Evolutionary conservation across 2,329 filamentous ascomycete genomes (phyloP), one percentile per base, ranked within the genome.

Genomic region (Helicocarpus griseus): DNA sequence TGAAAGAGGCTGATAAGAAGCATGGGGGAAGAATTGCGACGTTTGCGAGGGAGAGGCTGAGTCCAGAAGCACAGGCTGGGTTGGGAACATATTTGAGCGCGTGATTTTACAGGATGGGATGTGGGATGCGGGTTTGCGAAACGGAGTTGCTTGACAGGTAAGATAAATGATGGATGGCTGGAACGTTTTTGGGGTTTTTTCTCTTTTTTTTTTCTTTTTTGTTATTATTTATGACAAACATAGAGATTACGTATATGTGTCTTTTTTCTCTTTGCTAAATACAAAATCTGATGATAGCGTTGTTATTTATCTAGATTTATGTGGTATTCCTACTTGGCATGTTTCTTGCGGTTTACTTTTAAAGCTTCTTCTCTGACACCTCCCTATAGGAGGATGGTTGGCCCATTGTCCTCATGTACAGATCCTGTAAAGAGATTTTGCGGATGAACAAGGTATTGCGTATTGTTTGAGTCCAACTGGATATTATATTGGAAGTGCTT

Each of bases 1-100:
- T 96, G 63, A 85, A 84, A 63, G 81, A 84, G 33, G 88, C 89
- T 5, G 88, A 96, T 68, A 73, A 75, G 63, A 81, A 83, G 61
- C 83, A 89, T 60, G 75, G 76, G 44, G 89, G 89, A 1, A 78
- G 80, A 17, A 78, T 96, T 56, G 81, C 79, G 26, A 73, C 72
- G 52, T 91, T 87, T 63, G 85, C 90, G 50, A 74, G 81, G 57
- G 80, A 87, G 67, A 80, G 88, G 59, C 72, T 96, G 54, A 74
- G 77, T 43, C 74, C 77, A 1, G 80, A 88, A 62, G 79, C 73
- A 22, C 73, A 73, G 65, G 62, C 62, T 19, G 68, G 77, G 13
- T 58, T 79, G 51, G 59, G 65, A 48, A 71, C 72, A 48, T 78
- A 78, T 61, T 76, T 78, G 54, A 60, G 63, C 28, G 49, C 24